Conservation (phyloP, 306 rosid genomes). For the Geum urbanum region DNA sequence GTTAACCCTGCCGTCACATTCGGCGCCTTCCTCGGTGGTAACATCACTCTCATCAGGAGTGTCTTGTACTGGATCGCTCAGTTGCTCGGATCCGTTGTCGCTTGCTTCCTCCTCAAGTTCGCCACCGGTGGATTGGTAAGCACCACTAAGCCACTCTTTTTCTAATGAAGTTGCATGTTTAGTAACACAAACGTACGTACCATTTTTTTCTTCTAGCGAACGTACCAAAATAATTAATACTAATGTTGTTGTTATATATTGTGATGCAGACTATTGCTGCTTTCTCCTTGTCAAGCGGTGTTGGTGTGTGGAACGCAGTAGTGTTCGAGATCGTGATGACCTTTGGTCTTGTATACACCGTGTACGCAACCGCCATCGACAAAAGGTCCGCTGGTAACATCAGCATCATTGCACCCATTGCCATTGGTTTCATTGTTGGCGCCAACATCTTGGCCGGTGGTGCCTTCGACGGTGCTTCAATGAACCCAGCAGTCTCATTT, state of each 20-base stretch:
- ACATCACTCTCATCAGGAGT: slow-evolving; percentile 53
- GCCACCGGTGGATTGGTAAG: slow-evolving; percentile 71
- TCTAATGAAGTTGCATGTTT: no score
- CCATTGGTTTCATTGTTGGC: slow-evolving; percentile 79
- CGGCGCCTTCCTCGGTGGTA: slow-evolving; percentile 74
- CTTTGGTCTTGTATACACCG: slow-evolving; percentile 72
- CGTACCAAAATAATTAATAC: no score
- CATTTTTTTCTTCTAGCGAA: background rate
- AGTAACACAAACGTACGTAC: no score
- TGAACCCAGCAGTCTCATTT: slow-evolving; percentile 85
- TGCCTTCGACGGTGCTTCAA: slow-evolving; percentile 80
- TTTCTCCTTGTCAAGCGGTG: slow-evolving; percentile 54
- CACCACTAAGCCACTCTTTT: background rate
- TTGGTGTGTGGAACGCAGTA: slow-evolving; percentile 57
- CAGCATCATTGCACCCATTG: slow-evolving; percentile 71
- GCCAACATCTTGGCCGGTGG: slow-evolving; percentile 82
- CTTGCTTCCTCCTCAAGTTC: slow-evolving; percentile 67
- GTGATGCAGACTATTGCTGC: slow-evolving; percentile 59
- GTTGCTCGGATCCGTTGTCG: slow-evolving; percentile 71
- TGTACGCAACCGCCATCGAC: slow-evolving; percentile 70
- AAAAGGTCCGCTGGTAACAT: slow-evolving; percentile 50
- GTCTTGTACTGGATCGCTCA: slow-evolving; percentile 78
- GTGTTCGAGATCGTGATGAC: slow-evolving; percentile 81
- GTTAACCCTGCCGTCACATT: slow-evolving; percentile 83
- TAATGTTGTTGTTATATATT: background rate